Conservation (phyloP, 2,329 filamentous ascomycete genomes). For the Catunica adiposa region DNA sequence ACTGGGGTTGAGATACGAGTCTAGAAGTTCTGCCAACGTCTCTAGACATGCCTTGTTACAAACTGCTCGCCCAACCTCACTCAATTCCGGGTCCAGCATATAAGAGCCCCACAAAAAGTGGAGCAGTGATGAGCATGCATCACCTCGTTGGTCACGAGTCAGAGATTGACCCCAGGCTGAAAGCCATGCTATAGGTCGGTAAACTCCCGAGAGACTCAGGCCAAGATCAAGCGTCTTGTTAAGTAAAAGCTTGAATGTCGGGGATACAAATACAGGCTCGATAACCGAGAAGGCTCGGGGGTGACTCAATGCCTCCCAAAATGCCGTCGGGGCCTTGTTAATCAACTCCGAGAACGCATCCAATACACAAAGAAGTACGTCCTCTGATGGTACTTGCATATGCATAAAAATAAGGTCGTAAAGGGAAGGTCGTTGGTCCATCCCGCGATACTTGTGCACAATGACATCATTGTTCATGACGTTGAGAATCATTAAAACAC, state of each 20-base stretch:
- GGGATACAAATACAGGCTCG: conserved; percentile 68
- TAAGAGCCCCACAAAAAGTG: conserved; percentile 55
- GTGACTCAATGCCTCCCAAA: conserved; percentile 77
- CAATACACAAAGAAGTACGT: conserved; percentile 51
- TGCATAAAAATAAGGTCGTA: conserved; percentile 45
- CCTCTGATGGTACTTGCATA: conserved; percentile 34
- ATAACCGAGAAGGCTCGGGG: conserved; percentile 65
- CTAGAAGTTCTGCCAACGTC: conserved; percentile 38
- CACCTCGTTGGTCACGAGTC: conserved; percentile 55
- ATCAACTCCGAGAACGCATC: conserved; percentile 55
- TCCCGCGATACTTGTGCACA: conserved; percentile 57
- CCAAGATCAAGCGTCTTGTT: conserved; percentile 36
- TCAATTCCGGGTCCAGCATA: conserved; percentile 35
- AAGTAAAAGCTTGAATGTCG: conserved; percentile 45
- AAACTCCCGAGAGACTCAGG: conserved; percentile 17
- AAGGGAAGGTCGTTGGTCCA: conserved; percentile 62
- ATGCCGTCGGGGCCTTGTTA: conserved; percentile 58
- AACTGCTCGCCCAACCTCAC: conserved; percentile 40
- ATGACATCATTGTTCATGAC: conserved; percentile 59
- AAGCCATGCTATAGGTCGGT: conserved; percentile 63
- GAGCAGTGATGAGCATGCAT: conserved; percentile 64
- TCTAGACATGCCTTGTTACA: conserved; percentile 50
- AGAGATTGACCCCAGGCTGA: conserved; percentile 62
- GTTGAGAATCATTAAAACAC: conserved; percentile 55
- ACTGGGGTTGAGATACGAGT: conserved; percentile 34